These are phyloP conservation scores for Irpex lacteus DNA, from an alignment of 1,284 basidiomycete species.

Conservation along the genomic window DNA sequence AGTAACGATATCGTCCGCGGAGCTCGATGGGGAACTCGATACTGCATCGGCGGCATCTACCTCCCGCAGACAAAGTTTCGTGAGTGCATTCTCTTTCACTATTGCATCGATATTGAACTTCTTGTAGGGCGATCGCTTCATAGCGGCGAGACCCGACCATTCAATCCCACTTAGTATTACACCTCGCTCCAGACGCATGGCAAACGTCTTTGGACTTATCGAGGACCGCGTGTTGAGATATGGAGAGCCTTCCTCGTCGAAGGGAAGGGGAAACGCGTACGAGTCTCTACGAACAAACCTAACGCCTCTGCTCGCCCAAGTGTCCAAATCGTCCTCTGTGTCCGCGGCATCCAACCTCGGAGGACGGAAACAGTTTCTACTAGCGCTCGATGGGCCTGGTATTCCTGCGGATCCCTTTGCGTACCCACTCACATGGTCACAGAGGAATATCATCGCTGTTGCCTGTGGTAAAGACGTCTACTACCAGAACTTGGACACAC, in stretches of 20 bases:
- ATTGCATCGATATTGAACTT: not conserved
- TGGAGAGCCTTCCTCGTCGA: constrained; percentile 24
- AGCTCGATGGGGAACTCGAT: constrained; percentile 17
- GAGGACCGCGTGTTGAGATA: constrained; percentile 44
- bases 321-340: constrained; percentile 31
- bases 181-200: constrained; percentile 46
- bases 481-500: constrained; percentile 46
- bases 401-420: constrained; percentile 44
- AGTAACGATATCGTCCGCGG: constrained; percentile 26
- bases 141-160: constrained; percentile 35
- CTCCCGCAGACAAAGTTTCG: constrained; percentile 12
- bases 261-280: constrained; percentile 21
- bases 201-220: constrained; percentile 42
- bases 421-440: constrained; percentile 46
- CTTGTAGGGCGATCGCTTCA: constrained; percentile 46
- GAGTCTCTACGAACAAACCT: constrained; percentile 37
- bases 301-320: constrained; percentile 35
- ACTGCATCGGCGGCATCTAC: constrained; percentile 5
- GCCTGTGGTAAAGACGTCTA: constrained; percentile 46
- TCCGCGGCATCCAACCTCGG: constrained; percentile 43
- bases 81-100: not conserved
- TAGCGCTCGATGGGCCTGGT: constrained; percentile 48
- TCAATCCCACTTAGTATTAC: constrained; percentile 42
- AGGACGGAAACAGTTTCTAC: constrained; percentile 42
- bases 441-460: constrained; percentile 43